Conservation (phyloP, 2,329 filamentous ascomycete species). For the Hypoxylon sp. region DNA sequence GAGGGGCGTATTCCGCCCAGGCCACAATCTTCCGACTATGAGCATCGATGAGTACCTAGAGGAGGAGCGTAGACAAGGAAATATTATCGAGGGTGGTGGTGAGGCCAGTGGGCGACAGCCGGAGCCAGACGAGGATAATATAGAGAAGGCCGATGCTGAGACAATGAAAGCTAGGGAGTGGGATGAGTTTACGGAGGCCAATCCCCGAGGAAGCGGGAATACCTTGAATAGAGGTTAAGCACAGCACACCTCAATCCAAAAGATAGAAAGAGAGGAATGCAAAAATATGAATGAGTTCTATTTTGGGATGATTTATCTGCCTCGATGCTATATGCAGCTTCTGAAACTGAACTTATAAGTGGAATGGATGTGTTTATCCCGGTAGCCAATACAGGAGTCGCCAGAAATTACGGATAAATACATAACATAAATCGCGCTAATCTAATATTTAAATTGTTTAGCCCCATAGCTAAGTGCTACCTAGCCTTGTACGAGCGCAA, state of each 20-base stretch:
- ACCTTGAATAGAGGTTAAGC: conserved; percentile 78
- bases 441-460: background rate
- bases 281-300: background rate
- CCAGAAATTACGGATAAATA: background rate
- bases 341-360: background rate
- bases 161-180: conserved; percentile 94
- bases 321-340: background rate
- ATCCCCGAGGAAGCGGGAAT: conserved; percentile 86
- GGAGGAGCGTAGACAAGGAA: conserved; percentile 85
- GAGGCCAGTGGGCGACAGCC: conserved; percentile 75
- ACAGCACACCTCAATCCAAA: background rate
- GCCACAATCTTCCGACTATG: conserved; percentile 97
- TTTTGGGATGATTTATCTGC: background rate
- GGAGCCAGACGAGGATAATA: conserved; percentile 88
- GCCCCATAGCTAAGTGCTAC: background rate
- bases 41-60: conserved; percentile 97
- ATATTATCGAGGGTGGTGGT: conserved; percentile 91
- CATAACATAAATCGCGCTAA: background rate
- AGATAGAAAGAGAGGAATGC: conserved; percentile 6
- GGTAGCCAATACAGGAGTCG: background rate
- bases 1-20: conserved; percentile 85
- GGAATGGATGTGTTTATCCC: background rate
- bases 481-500: conserved; percentile 18
- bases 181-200: conserved; percentile 94
- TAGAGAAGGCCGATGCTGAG: conserved; percentile 87